Base-by-base conservation (phyloP, 805 yeast species). In the Kodamaea hsintzibuensis region DNA sequence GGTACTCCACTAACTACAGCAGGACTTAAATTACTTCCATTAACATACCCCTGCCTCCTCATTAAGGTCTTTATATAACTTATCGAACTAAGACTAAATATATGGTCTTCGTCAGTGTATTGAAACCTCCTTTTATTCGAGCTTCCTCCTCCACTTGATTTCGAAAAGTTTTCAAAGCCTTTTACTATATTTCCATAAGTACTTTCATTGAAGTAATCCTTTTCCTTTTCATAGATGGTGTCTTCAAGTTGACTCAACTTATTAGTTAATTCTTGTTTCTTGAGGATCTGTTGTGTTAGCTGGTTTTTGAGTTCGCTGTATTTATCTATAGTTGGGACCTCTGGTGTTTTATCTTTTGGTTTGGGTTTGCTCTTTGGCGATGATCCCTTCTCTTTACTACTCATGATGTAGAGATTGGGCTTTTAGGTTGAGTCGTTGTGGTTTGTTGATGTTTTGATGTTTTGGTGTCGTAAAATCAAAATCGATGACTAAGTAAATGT, bases 101-200 rank as follows among this genome's bases (percentile, higher is more conserved):
- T 82, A 47, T 96, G 82, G 62, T 91, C 97, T 37, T 86, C 88
- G 57, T 89, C 93, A 0, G 84, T 75, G 71, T 81, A 80, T 50
- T 77, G 66, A 55, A 81, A 72, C 70, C 83, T 76, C 64, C 80
- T 78, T 69, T 74, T 76, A 53, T 63, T 66, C n/a, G 78, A 62
- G 22, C 73, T 63, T 16, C 56, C 48, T 13, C 60, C 58, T 12
- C 60, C 61, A 2, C 72, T 68, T 33, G 62, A 69, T 59, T 87
- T 88, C 48, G 86, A 78, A 63, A 89, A 88, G 61, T 83, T 87
- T 48, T 92, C 97, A 62, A 91, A 92, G 1, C 98, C 98, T 58
- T 88, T 87, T n/a, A 91, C 88, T 25, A 93, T 86, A 67, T 90
- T 92, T 0, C 97, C 92, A 52, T 82, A 82, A 27, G 77, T 69